Evolutionary conservation across 768 basidiomycete species (phyloP).

Genomic region (Filobasidium wieringae): DNA sequence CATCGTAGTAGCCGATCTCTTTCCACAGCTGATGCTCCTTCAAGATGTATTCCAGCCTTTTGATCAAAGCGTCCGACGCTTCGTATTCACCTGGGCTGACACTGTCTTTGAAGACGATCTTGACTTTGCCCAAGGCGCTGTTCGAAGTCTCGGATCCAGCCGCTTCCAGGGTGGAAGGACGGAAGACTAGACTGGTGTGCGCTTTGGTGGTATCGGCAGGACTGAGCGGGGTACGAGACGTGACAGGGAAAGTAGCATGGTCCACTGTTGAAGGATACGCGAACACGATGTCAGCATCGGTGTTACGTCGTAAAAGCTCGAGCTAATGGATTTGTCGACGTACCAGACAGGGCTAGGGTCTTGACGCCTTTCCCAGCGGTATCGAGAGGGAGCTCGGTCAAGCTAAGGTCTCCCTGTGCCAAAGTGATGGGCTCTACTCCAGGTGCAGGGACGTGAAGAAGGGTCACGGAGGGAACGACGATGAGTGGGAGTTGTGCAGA

Average conservation of each 20-base stretch:
- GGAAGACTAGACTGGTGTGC: conserved; percentile 29
- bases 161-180: conserved; percentile 7
- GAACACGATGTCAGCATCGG: background rate
- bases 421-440: conserved; percentile 21
- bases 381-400: conserved; percentile 30
- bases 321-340: no score
- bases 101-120: conserved; percentile 11
- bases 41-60: conserved; percentile 23
- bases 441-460: conserved; percentile 27
- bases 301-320: background rate
- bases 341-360: conserved; percentile 23
- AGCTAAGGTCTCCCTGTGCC: conserved; percentile 24
- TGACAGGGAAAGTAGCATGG: conserved; percentile 25
- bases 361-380: conserved; percentile 18
- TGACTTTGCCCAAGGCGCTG: conserved; percentile 26
- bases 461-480: conserved; percentile 23
- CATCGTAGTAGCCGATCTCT: conserved; percentile 32
- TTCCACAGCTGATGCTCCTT: conserved; percentile 30
- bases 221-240: conserved; percentile 24
- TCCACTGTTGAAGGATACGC: conserved; percentile 16
- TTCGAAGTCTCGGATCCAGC: background rate
- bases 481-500: background rate
- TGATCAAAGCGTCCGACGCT: conserved; percentile 23
- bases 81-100: conserved; percentile 29
- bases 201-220: conserved; percentile 26